Base-by-base conservation (phyloP, 257 asterid genomes). In the Euphrasia confusa region DNA sequence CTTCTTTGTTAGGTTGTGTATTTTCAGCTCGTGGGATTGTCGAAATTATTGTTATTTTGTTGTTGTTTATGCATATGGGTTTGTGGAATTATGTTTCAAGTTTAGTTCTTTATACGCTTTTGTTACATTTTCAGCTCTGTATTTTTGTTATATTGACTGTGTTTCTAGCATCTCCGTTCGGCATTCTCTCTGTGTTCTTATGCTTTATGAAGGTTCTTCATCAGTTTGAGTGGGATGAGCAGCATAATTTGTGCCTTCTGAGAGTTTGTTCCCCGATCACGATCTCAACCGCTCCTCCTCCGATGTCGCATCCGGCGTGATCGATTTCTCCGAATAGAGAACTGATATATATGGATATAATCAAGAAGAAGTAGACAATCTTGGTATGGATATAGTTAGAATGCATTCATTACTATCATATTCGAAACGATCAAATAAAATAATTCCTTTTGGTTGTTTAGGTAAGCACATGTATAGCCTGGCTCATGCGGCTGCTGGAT, bases 311-410 rank as follows among this genome's bases (percentile, higher is more conserved):
- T n/a, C n/a, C n/a, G n/a, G n/a, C n/a, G n/a, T n/a, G n/a, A n/a
- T n/a, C n/a, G n/a, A n/a, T n/a, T n/a, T n/a, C n/a, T n/a, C n/a
- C n/a, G n/a, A n/a, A n/a, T n/a, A n/a, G n/a, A n/a, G n/a, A n/a
- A n/a, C n/a, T n/a, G n/a, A n/a, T n/a, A n/a, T n/a, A n/a, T n/a
- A n/a, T n/a, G n/a, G n/a, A n/a, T n/a, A n/a, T n/a, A n/a, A n/a
- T n/a, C n/a, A n/a, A n/a, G 96, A 87, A 72, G 98, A 87, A 74
- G 82, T 83, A 48, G 63, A 58, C 70, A 75, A 57, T 72, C 77
- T 90, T 60, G 89, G 97, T 86, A 75, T 44, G 63, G 17, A 55
- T 40, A 6, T 47, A 44, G n/a, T 13, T 12, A 35, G 30, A 57
- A 53, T 63, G 49, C n/a, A 24, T 47, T 45, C 64, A 39, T 32